phyloP scores from a whole-genome alignment of 805 yeast genomes.

The Candida broadrunensis region DNA sequence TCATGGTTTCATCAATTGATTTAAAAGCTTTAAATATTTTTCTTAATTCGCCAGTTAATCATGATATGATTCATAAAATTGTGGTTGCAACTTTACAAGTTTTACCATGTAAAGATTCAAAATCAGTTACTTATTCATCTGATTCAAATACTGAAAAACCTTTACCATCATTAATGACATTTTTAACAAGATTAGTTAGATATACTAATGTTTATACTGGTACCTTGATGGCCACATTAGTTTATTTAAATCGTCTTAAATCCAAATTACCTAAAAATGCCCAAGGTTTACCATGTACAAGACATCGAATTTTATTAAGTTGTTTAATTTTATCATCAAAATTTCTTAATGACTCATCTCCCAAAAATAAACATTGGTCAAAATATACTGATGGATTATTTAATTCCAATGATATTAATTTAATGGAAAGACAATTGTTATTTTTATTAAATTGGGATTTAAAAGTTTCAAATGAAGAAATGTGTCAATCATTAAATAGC shows the following conservation, averaged over 20 bases:
- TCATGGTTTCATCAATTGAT: slow-evolving; percentile 13
- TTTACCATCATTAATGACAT: slow-evolving; percentile 70
- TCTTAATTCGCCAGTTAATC: slow-evolving; percentile 65
- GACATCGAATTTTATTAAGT: slow-evolving; percentile 74
- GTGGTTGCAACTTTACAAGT: slow-evolving; percentile 67
- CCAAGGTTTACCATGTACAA: slow-evolving; percentile 74
- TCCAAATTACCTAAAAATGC: slow-evolving; percentile 65
- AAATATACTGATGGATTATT: slow-evolving; percentile 74
- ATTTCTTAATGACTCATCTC: slow-evolving; percentile 74
- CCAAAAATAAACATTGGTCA: slow-evolving; percentile 79
- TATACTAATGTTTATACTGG: slow-evolving; percentile 81
- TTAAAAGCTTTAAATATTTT: slow-evolving; percentile 55
- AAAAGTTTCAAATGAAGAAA: slow-evolving; percentile 43
- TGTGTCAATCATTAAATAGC: slow-evolving; percentile 36
- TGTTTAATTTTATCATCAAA: slow-evolving; percentile 72
- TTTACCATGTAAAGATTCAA: slow-evolving; percentile 52
- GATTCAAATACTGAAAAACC: slow-evolving; percentile 33
- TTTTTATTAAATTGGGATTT: slow-evolving; percentile 71
- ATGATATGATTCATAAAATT: slow-evolving; percentile 69
- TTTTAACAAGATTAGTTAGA: slow-evolving; percentile 67
- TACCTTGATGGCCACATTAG: slow-evolving; percentile 68
- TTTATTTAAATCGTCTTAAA: slow-evolving; percentile 62
- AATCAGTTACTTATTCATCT: slow-evolving; percentile 16
- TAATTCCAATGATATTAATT: slow-evolving; percentile 62
- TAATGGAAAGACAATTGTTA: slow-evolving; percentile 77